A percentile compares a stretch with the other conserved stretches of the same genome.
Conservation (phyloP, 805 yeast genomes). For the Spathaspora hagerdaliae region DNA sequence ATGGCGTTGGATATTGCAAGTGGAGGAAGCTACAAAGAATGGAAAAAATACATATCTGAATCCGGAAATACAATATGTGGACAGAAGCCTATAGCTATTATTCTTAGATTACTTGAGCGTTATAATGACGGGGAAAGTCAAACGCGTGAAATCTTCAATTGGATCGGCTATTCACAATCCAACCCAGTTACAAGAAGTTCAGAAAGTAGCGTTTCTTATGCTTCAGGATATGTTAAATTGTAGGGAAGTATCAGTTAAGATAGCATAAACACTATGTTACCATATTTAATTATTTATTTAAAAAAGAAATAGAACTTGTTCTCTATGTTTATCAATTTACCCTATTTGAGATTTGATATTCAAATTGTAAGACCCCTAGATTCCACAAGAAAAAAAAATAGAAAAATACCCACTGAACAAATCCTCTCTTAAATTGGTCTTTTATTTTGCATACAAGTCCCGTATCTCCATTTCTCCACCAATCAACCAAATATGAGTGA, state of each 20-base stretch:
- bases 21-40: slow-evolving; percentile 50
- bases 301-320: too few relatives aligned
- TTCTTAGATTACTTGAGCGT: slow-evolving; percentile 52
- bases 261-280: too few relatives aligned
- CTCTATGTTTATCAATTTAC: too few relatives aligned
- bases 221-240: slow-evolving; percentile 59
- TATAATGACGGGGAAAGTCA: slow-evolving; percentile 5
- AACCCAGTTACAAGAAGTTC: slow-evolving; percentile 39
- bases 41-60: slow-evolving; percentile 60
- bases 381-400: too few relatives aligned
- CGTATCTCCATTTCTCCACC: neutral
- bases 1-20: slow-evolving; percentile 63
- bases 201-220: slow-evolving; percentile 91
- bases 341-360: too few relatives aligned
- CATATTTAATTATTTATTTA: too few relatives aligned
- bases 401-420: too few relatives aligned
- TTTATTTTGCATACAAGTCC: too few relatives aligned
- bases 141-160: slow-evolving; percentile 36
- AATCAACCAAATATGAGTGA: slow-evolving; percentile 24
- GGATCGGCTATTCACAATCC: slow-evolving; percentile 84
- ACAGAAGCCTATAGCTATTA: slow-evolving; percentile 69
- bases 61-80: slow-evolving; percentile 96
- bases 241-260: neutral
- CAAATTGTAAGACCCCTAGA: too few relatives aligned
- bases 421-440: too few relatives aligned